These are phyloP conservation scores for Daldinia eschscholtzii DNA, from an alignment of 2,329 filamentous ascomycete species.

Conservation along the genomic window DNA sequence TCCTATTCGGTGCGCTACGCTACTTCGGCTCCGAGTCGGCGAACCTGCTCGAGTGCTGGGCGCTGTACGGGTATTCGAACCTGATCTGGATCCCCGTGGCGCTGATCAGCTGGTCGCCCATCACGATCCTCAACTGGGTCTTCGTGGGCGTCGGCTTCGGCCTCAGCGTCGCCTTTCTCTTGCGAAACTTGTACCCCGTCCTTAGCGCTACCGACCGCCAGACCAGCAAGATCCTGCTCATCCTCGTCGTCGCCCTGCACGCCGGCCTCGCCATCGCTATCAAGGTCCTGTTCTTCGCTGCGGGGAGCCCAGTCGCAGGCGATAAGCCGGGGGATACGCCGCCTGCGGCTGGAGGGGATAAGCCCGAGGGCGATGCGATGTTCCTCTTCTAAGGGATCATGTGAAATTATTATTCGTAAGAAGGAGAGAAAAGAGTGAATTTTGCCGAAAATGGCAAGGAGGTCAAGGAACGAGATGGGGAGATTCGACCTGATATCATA, in stretches of 20 bases:
- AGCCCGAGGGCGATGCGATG: conserved; percentile 25
- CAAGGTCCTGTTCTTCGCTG: conserved; percentile 96
- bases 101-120: conserved; percentile 87
- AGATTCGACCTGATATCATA: conserved; percentile 22
- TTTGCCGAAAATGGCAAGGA: conserved; percentile 1
- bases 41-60: conserved; percentile 94
- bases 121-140: conserved; percentile 90
- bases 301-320: conserved; percentile 71
- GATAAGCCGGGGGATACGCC: conserved; percentile 28
- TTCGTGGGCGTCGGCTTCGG: conserved; percentile 91
- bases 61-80: conserved; percentile 95
- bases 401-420: conserved; percentile 6
- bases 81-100: conserved; percentile 97
- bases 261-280: conserved; percentile 92
- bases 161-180: conserved; percentile 83
- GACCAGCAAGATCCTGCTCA: conserved; percentile 86
- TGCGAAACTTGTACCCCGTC: conserved; percentile 90
- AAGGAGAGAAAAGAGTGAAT: neutral
- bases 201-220: conserved; percentile 93
- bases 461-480: neutral
- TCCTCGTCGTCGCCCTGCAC: conserved; percentile 87
- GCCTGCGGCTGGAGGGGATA: conserved; percentile 35
- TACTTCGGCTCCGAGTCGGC: conserved; percentile 97
- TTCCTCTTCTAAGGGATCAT: conserved; percentile 19
- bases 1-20: conserved; percentile 86